Conservation (phyloP, 148 eudicot species). For the Silene uniflora region DNA sequence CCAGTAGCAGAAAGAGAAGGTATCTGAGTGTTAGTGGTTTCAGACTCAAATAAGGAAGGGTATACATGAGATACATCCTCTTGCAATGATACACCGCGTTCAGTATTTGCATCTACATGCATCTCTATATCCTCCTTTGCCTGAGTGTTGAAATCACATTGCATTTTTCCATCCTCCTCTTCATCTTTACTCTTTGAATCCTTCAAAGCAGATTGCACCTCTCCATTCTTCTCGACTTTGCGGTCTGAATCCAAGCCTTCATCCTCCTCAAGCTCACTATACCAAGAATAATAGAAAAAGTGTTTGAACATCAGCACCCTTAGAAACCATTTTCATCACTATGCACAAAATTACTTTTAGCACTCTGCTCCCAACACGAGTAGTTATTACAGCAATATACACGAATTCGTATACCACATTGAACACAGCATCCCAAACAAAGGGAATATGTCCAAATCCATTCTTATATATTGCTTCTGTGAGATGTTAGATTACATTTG, state of each 20-base stretch:
- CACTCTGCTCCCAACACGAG: no score
- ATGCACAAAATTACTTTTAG: neutral
- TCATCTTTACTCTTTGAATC: neutral
- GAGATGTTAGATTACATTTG: no score
- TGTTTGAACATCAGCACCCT: neutral
- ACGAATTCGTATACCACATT: neutral
- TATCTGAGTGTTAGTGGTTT: neutral
- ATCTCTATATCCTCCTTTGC: neutral
- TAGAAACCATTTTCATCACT: neutral
- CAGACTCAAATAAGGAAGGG: neutral
- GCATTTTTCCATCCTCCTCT: constrained; percentile 6
- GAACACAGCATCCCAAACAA: neutral
- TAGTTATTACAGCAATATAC: neutral
- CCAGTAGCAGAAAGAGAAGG: neutral
- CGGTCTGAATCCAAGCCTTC: neutral
- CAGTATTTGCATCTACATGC: neutral
- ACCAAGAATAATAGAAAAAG: neutral
- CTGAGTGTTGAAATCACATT: neutral
- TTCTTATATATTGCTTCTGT: no score
- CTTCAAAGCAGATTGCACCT: neutral
- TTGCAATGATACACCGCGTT: neutral
- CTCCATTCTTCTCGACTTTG: neutral
- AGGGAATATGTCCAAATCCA: neutral
- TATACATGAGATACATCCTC: neutral
- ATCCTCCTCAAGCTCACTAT: constrained; percentile 7